Percentiles rank a stretch among this genome's conserved stretches.
These are phyloP conservation scores for Sextonia rubra DNA, from an alignment of 164 flowering plant genomes.

Conservation along the genomic window DNA sequence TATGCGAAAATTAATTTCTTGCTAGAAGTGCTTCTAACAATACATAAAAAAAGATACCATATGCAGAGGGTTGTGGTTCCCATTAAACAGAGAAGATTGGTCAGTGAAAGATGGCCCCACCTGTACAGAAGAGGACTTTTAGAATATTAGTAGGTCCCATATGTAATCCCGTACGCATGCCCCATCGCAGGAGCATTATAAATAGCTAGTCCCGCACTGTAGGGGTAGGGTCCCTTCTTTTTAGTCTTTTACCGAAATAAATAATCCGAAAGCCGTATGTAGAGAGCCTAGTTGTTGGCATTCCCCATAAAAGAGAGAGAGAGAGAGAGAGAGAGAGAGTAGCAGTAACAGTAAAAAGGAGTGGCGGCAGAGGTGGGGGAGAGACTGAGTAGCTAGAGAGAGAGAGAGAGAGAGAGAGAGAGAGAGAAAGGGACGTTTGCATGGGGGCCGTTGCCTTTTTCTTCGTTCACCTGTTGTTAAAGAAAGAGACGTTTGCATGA, in stretches of 20 bases:
- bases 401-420: slow-evolving; percentile 48
- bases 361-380: slow-evolving; percentile 67
- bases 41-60: no score
- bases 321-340: slow-evolving; percentile 47
- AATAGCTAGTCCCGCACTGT: neutral
- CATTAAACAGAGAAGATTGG: no score
- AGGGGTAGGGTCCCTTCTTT: neutral
- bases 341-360: slow-evolving; percentile 24
- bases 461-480: slow-evolving; percentile 49
- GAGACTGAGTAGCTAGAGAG: slow-evolving; percentile 30
- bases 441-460: slow-evolving; percentile 47
- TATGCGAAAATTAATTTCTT: no score
- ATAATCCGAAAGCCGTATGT: neutral
- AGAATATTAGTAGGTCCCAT: no score
- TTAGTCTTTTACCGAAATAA: neutral
- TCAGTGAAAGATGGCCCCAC: neutral
- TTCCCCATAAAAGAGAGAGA: slow-evolving; percentile 45
- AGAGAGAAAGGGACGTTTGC: slow-evolving; percentile 69
- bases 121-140: neutral
- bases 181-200: neutral
- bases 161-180: neutral
- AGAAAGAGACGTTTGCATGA: slow-evolving; percentile 77
- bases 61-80: no score
- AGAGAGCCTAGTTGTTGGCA: slow-evolving; percentile 27
- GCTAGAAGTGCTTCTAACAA: no score